These are phyloP conservation scores for Podaxis pistillaris DNA, from an alignment of 768 basidiomycete species.

Conservation along the genomic window DNA sequence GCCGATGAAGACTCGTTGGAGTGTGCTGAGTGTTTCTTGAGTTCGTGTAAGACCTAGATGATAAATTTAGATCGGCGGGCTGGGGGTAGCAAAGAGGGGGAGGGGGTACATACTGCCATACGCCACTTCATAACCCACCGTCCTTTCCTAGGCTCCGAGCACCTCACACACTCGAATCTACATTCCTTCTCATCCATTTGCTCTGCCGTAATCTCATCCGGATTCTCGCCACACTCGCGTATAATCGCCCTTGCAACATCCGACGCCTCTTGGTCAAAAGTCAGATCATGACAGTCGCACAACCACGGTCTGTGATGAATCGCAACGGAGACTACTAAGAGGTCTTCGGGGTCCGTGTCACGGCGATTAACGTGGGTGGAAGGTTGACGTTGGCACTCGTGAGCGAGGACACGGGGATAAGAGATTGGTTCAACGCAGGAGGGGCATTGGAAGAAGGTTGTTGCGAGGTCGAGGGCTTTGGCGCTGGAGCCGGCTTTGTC, in stretches of 20 bases:
- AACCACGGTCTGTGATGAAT: slow-evolving; percentile 21
- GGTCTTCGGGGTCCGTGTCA: slow-evolving; percentile 1
- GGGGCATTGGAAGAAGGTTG: slow-evolving; percentile 31
- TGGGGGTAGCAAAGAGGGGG: neutral
- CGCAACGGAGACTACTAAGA: neutral
- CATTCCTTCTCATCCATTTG: slow-evolving; percentile 26
- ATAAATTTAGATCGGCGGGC: neutral
- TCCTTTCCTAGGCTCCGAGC: slow-evolving; percentile 18
- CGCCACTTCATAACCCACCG: slow-evolving; percentile 31
- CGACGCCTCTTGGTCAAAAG: slow-evolving; percentile 27
- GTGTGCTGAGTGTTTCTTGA: slow-evolving; percentile 24
- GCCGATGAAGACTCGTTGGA: neutral
- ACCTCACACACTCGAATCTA: slow-evolving; percentile 31
- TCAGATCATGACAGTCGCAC: slow-evolving; percentile 20
- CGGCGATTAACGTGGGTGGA: neutral
- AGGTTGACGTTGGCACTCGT: slow-evolving; percentile 21
- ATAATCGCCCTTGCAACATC: slow-evolving; percentile 23
- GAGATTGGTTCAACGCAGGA: slow-evolving; percentile 30
- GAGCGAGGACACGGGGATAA: slow-evolving; percentile 30
- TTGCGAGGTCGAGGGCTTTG: slow-evolving; percentile 25
- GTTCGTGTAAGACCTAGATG: slow-evolving; percentile 27
- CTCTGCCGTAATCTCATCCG: slow-evolving; percentile 17
- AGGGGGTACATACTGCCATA: slow-evolving; percentile 25
- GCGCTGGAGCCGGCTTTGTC: neutral
- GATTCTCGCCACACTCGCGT: slow-evolving; percentile 26